Conservation (phyloP, 768 basidiomycete genomes). For the Melanogaster broomeanus region DNA sequence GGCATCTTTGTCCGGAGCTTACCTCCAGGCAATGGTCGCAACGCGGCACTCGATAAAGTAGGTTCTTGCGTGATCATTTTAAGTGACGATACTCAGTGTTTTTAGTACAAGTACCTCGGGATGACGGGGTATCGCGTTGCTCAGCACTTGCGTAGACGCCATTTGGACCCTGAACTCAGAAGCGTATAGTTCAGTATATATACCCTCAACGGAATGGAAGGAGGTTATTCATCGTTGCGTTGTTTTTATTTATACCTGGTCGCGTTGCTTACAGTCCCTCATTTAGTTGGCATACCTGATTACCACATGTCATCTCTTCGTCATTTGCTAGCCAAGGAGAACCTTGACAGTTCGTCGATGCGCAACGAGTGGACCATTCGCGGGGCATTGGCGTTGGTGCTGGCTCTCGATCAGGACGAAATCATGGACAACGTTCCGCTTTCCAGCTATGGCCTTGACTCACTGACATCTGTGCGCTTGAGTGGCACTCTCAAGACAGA, state of each 20-base stretch:
- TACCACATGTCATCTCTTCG: neutral
- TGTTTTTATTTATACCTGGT: neutral
- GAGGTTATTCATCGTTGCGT: neutral
- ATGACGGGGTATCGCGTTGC: neutral
- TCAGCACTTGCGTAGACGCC: neutral
- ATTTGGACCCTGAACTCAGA: neutral
- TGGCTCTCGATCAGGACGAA: neutral
- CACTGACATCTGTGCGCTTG: slow-evolving; percentile 8
- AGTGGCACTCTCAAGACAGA: neutral
- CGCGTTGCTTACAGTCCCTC: neutral
- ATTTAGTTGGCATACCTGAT: neutral
- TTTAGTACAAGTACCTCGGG: neutral
- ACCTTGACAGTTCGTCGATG: neutral
- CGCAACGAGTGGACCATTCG: neutral
- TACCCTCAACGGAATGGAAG: neutral
- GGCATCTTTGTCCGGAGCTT: neutral
- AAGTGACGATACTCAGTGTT: neutral
- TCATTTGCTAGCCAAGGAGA: neutral
- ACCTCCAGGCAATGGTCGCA: neutral
- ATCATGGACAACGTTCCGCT: slow-evolving; percentile 9
- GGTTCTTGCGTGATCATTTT: neutral
- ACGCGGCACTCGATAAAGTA: neutral
- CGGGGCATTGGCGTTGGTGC: neutral
- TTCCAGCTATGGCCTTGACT: slow-evolving; percentile 13
- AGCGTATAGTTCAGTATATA: neutral